A percentile compares a stretch with the other conserved stretches of the same genome.
phyloP scores from a whole-genome alignment of 2,329 filamentous ascomycete genomes.

The Basipetospora chlamydospora region DNA sequence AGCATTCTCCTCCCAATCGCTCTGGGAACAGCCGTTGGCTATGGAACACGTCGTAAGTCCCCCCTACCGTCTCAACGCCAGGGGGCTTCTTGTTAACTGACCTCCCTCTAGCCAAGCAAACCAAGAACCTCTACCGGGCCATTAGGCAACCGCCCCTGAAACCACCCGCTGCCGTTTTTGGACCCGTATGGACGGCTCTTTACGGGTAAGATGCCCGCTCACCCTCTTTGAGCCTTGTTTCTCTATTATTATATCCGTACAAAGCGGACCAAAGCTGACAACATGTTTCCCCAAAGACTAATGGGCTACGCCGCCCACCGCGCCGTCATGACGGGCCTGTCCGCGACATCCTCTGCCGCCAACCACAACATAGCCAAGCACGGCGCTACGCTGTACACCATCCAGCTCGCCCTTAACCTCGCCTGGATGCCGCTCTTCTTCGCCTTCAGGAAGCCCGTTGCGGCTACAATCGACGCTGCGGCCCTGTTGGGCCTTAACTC shows the following conservation, averaged over 20 bases:
- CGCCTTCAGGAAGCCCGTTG: slow-evolving; percentile 53
- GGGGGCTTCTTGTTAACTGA: slow-evolving; percentile 4
- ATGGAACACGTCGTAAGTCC: slow-evolving; percentile 46
- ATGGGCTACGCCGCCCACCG: slow-evolving; percentile 88
- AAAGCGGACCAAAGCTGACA: not conserved
- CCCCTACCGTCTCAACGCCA: slow-evolving; percentile 3
- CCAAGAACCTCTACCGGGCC: slow-evolving; percentile 45
- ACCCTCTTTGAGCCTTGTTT: too few relatives aligned
- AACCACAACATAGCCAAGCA: slow-evolving; percentile 46
- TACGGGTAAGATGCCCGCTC: slow-evolving; percentile 30
- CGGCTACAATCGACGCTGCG: slow-evolving; percentile 62
- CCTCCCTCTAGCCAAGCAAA: slow-evolving; percentile 32
- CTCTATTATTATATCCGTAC: not conserved
- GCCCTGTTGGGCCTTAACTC: slow-evolving; percentile 56
- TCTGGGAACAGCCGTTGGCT: slow-evolving; percentile 61
- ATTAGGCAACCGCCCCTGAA: slow-evolving; percentile 53
- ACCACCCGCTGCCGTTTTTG: slow-evolving; percentile 47
- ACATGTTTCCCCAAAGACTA: too few relatives aligned
- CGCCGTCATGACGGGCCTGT: slow-evolving; percentile 49
- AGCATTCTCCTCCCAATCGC: slow-evolving; percentile 64
- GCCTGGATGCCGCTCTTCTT: slow-evolving; percentile 93
- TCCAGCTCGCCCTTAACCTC: slow-evolving; percentile 75
- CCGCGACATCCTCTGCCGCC: slow-evolving; percentile 35
- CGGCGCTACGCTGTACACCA: slow-evolving; percentile 67
- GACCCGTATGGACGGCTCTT: slow-evolving; percentile 51